Conservation (phyloP, 306 rosid genomes). For the Vigna unguiculata region DNA sequence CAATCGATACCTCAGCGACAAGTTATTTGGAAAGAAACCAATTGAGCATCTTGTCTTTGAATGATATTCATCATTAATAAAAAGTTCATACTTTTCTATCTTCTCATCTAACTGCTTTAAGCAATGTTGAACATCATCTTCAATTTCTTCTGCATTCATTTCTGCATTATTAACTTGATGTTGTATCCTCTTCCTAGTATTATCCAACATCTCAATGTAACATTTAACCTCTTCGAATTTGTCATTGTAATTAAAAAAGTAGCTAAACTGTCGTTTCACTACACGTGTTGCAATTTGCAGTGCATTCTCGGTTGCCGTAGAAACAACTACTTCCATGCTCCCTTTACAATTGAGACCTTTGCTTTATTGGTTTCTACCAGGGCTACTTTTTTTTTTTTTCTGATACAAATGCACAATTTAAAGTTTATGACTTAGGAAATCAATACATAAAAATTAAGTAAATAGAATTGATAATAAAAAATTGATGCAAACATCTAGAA, state of each 20-base stretch:
- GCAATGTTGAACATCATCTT: not conserved
- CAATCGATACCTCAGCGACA: not conserved
- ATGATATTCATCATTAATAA: not conserved
- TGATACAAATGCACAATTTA: not conserved
- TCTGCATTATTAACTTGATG: not conserved
- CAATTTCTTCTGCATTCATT: conserved; percentile 6
- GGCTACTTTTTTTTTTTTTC: not conserved
- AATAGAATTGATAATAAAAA: too few species aligned
- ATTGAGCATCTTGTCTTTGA: not conserved
- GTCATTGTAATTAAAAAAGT: not conserved
- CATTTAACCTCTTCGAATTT: not conserved
- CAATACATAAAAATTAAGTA: too few species aligned
- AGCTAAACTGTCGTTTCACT: not conserved
- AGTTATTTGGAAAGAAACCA: conserved; percentile 20
- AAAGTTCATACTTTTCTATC: not conserved
- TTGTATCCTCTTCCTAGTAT: not conserved
- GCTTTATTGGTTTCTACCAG: not conserved
- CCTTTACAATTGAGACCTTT: not conserved
- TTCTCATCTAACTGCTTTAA: not conserved
- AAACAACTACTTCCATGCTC: not conserved
- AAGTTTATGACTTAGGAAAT: not conserved
- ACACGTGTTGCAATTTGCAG: not conserved
- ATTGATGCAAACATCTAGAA: too few species aligned
- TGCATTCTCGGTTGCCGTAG: not conserved
- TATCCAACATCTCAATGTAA: not conserved